These are phyloP conservation scores for Fusarium cicatricum DNA, from an alignment of 2,329 filamentous ascomycete species.

Conservation along the genomic window DNA sequence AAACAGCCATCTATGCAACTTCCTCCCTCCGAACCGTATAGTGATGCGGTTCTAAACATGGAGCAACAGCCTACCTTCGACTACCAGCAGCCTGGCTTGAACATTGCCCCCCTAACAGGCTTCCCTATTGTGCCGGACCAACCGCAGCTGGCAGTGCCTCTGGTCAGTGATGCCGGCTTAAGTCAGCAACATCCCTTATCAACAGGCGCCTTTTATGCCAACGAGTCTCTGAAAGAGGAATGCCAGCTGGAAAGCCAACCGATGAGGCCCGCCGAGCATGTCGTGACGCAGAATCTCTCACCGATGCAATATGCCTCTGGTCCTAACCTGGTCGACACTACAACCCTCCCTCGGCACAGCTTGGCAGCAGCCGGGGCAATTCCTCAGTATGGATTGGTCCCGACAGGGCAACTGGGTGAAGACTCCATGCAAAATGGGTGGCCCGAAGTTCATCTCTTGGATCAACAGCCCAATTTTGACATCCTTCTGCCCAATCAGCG, in stretches of 20 bases:
- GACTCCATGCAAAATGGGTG: conserved; percentile 24
- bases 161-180: conserved; percentile 21
- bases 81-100: conserved; percentile 30
- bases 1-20: conserved; percentile 39
- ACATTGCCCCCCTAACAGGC: conserved; percentile 30
- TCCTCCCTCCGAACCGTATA: conserved; percentile 30
- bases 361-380: conserved; percentile 21
- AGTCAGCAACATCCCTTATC: conserved; percentile 29
- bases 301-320: conserved; percentile 32
- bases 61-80: conserved; percentile 21
- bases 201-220: conserved; percentile 31
- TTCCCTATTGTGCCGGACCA: conserved; percentile 36
- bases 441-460: conserved; percentile 27
- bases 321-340: conserved; percentile 21
- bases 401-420: conserved; percentile 21
- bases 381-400: conserved; percentile 29
- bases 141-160: conserved; percentile 21
- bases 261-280: conserved; percentile 28
- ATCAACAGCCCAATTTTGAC: conserved; percentile 42
- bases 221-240: conserved; percentile 34
- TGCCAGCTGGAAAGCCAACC: conserved; percentile 23
- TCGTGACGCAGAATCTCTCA: conserved; percentile 27
- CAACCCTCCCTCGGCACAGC: conserved; percentile 24
- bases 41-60: conserved; percentile 20
- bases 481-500: conserved; percentile 44